A percentile compares a stretch with the other conserved stretches of the same genome.
These are phyloP conservation scores for Fraxinus sp. DNA, from an alignment of 305 asterid genomes.

Conservation along the genomic window DNA sequence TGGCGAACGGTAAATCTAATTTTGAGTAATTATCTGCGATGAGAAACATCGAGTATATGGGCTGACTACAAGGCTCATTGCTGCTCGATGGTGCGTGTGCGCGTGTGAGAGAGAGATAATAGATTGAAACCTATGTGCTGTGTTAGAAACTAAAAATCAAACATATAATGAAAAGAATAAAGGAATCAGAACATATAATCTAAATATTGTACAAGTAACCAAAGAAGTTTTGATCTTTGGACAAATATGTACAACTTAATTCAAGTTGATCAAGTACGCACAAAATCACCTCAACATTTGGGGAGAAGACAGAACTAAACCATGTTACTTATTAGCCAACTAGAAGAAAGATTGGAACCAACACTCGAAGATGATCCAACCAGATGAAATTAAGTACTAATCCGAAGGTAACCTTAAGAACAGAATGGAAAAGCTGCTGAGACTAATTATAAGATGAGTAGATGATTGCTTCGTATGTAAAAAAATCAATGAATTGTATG, in stretches of 20 bases:
- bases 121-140: not conserved
- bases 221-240: not conserved
- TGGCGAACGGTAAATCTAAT: not conserved
- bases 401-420: not conserved
- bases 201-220: not conserved
- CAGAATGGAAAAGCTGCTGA: not conserved
- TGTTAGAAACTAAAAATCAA: not conserved
- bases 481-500: too few relatives aligned
- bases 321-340: not conserved
- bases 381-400: not conserved
- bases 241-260: not conserved
- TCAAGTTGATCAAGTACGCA: not conserved
- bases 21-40: not conserved
- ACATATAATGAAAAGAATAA: not conserved
- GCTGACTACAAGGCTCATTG: not conserved
- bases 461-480: not conserved
- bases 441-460: not conserved
- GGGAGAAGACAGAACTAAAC: not conserved
- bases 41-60: not conserved
- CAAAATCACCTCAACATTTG: not conserved
- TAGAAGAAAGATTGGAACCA: not conserved
- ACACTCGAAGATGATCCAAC: not conserved
- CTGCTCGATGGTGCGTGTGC: not conserved
- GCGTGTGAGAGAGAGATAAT: too few relatives aligned
- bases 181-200: not conserved